Evolutionary conservation across 2,329 filamentous ascomycete species (phyloP).

Genomic region (Cyanodermella asteris): DNA sequence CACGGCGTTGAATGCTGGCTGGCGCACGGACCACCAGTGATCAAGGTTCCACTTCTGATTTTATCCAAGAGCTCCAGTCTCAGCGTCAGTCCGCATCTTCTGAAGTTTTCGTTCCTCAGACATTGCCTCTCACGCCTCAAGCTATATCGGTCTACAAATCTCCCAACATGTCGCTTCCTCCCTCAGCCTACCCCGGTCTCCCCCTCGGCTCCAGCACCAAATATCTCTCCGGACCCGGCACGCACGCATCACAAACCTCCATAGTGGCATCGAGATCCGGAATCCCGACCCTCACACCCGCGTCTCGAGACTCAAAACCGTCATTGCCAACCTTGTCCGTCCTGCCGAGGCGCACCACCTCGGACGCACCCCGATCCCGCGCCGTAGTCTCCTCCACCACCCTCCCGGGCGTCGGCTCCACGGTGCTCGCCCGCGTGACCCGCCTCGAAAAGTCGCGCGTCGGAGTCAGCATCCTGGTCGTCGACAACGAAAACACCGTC

Average conservation of each 20-base stretch:
- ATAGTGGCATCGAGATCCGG: slow-evolving; percentile 72
- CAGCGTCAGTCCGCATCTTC: no score
- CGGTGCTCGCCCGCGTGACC: slow-evolving; percentile 67
- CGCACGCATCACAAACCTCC: slow-evolving; percentile 53
- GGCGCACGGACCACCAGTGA: no score
- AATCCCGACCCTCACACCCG: slow-evolving; percentile 29
- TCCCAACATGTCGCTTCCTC: slow-evolving; percentile 13
- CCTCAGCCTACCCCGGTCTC: slow-evolving; percentile 59
- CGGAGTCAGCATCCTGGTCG: slow-evolving; percentile 64
- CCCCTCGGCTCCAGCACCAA: slow-evolving; percentile 45
- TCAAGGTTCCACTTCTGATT: no score
- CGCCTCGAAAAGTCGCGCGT: slow-evolving; percentile 71
- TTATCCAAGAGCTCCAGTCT: no score
- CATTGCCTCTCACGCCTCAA: no score
- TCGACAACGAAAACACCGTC: no score
- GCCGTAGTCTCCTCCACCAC: slow-evolving; percentile 17
- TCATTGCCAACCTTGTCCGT: slow-evolving; percentile 37
- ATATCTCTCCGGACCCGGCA: slow-evolving; percentile 58
- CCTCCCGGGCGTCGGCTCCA: slow-evolving; percentile 58
- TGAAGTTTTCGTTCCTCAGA: no score
- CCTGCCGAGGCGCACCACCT: slow-evolving; percentile 18
- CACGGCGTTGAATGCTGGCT: no score
- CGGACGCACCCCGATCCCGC: slow-evolving; percentile 1
- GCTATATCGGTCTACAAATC: no score
- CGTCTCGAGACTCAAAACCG: slow-evolving; percentile 13